These are phyloP conservation scores for Theileria parva DNA, from an alignment of 169 alveolate genomes.

Conservation along the genomic window DNA sequence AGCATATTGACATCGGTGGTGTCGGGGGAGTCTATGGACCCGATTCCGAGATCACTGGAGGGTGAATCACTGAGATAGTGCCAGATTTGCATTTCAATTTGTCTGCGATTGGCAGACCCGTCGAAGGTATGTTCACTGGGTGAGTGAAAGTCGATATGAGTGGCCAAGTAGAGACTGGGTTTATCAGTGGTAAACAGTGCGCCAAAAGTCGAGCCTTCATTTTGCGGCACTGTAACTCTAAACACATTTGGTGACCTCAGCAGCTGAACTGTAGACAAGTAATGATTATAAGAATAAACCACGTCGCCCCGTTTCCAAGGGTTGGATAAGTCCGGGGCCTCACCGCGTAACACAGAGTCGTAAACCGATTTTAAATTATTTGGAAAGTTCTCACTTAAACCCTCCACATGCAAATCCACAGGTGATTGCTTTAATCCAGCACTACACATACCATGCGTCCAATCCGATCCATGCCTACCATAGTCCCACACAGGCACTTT, in stretches of 20 bases:
- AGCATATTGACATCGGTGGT: constrained; percentile 46
- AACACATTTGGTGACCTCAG: constrained; percentile 75
- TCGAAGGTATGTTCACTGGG: constrained; percentile 87
- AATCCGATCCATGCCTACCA: constrained; percentile 77
- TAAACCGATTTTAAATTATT: constrained; percentile 66
- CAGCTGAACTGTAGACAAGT: constrained; percentile 66
- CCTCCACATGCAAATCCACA: constrained; percentile 78
- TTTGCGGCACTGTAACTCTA: constrained; percentile 70
- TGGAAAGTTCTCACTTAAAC: constrained; percentile 62
- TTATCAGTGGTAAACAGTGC: constrained; percentile 81
- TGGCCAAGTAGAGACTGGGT: constrained; percentile 76
- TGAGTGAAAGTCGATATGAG: constrained; percentile 80
- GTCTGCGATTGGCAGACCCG: constrained; percentile 82
- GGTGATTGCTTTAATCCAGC: constrained; percentile 81
- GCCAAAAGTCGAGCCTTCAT: constrained; percentile 72
- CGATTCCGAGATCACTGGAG: constrained; percentile 11
- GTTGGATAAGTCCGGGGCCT: constrained; percentile 7
- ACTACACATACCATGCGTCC: constrained; percentile 75
- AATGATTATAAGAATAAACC: constrained; percentile 76
- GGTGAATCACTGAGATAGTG: constrained; percentile 74
- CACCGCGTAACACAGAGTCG: constrained; percentile 64
- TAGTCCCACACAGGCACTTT: constrained; percentile 64
- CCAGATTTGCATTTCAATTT: constrained; percentile 84
- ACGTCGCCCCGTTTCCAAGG: constrained; percentile 81
- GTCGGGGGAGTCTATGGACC: constrained; percentile 14